Conservation (phyloP, 352 stramenopile genomes). For the Thraustochytrium sp. region DNA sequence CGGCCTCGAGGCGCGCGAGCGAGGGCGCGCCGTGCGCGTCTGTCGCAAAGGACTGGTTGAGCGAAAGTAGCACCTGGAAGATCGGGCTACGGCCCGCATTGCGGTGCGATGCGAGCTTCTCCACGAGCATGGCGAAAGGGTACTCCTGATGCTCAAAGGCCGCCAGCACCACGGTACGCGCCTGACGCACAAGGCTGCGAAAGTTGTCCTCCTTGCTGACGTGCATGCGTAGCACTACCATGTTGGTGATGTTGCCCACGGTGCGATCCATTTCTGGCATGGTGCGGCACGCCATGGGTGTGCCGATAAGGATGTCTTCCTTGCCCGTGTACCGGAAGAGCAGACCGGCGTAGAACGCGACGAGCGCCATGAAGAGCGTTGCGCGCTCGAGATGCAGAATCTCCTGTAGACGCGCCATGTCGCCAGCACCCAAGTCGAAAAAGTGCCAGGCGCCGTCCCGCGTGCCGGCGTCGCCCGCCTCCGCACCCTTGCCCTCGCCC, state of each 20-base stretch:
- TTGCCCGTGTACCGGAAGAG: slow-evolving; percentile 35
- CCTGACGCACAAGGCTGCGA: slow-evolving; percentile 1
- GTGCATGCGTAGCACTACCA: slow-evolving; percentile 41
- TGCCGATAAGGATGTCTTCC: slow-evolving; percentile 42
- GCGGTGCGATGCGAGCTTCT: neutral
- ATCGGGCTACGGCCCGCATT: neutral
- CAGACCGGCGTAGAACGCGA: slow-evolving; percentile 26
- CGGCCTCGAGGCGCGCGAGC: slow-evolving; percentile 1
- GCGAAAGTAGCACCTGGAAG: slow-evolving; percentile 29
- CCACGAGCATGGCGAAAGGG: slow-evolving; percentile 23
- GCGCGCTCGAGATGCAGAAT: neutral
- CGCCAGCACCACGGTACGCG: slow-evolving; percentile 11
- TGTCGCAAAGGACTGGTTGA: slow-evolving; percentile 28
- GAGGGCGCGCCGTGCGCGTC: neutral
- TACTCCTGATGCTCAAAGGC: slow-evolving; percentile 35
- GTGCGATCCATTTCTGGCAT: neutral
- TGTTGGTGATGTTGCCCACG: slow-evolving; percentile 37
- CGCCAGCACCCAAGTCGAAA: neutral
- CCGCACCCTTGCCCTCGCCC: neutral
- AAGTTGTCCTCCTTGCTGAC: slow-evolving; percentile 38
- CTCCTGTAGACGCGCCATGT: neutral
- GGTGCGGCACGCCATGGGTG: slow-evolving; percentile 35
- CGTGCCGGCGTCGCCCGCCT: neutral
- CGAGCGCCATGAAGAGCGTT: slow-evolving; percentile 24
- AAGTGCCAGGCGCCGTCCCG: neutral